These are phyloP conservation scores for Epichloe brachyelytri DNA, from an alignment of 2,329 filamentous ascomycete species.

Conservation along the genomic window DNA sequence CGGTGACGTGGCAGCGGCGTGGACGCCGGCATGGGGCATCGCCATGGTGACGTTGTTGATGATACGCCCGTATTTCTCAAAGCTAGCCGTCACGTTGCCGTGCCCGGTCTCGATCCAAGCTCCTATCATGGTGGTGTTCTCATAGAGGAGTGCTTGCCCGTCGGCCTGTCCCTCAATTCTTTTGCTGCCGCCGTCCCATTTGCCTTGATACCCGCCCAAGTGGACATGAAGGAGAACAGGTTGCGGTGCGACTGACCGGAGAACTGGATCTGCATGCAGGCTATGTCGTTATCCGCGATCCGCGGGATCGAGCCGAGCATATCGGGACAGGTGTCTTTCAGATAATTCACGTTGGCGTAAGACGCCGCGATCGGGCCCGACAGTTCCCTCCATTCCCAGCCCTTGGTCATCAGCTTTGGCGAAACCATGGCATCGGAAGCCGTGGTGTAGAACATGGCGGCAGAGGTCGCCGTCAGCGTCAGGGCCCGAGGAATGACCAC, in stretches of 20 bases:
- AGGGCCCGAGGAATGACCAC: slow-evolving; percentile 50
- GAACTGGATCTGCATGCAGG: slow-evolving; percentile 57
- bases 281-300: slow-evolving; percentile 24
- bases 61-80: slow-evolving; percentile 37
- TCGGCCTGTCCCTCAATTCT: slow-evolving; percentile 37
- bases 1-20: slow-evolving; percentile 46
- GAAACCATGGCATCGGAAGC: slow-evolving; percentile 64
- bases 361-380: slow-evolving; percentile 43
- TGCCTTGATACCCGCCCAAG: slow-evolving; percentile 37
- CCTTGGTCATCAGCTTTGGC: slow-evolving; percentile 52
- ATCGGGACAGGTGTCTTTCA: slow-evolving; percentile 44
- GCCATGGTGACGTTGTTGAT: slow-evolving; percentile 68
- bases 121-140: slow-evolving; percentile 59
- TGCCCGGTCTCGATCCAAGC: slow-evolving; percentile 52
- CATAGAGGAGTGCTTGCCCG: slow-evolving; percentile 51
- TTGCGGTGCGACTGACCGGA: slow-evolving; percentile 61
- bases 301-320: slow-evolving; percentile 39
- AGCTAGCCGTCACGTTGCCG: slow-evolving; percentile 38
- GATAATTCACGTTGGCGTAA: slow-evolving; percentile 50
- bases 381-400: slow-evolving; percentile 35
- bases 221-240: slow-evolving; percentile 44
- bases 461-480: slow-evolving; percentile 48
- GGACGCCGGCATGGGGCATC: slow-evolving; percentile 60
- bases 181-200: slow-evolving; percentile 28
- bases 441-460: slow-evolving; percentile 62